phyloP scores from a whole-genome alignment of 2,329 filamentous ascomycete genomes.

The Microascus cirrosus region DNA sequence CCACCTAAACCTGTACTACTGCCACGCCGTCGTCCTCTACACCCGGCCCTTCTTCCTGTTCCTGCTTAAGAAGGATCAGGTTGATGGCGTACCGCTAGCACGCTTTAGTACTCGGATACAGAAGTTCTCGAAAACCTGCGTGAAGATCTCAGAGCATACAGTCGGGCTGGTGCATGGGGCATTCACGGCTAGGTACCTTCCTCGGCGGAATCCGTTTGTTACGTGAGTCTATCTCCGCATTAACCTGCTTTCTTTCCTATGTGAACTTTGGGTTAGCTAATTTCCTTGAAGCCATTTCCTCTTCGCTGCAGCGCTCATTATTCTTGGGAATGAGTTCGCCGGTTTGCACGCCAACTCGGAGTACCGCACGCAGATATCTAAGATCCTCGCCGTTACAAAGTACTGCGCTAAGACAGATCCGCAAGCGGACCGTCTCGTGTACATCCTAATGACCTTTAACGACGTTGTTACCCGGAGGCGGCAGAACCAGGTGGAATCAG shows the following conservation, averaged over 20 bases:
- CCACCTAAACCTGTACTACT: constrained; percentile 50
- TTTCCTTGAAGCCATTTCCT: constrained; percentile 38
- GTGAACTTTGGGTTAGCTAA: not conserved
- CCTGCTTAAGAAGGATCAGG: constrained; percentile 31
- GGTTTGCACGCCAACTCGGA: constrained; percentile 31
- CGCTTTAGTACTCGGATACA: constrained; percentile 11
- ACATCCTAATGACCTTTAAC: constrained; percentile 37
- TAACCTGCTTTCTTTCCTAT: not conserved
- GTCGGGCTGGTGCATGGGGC: constrained; percentile 34
- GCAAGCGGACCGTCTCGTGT: constrained; percentile 35
- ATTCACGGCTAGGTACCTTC: constrained; percentile 29
- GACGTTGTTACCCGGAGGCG: not conserved
- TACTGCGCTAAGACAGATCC: constrained; percentile 36
- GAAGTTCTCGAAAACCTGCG: constrained; percentile 37
- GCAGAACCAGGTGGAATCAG: not conserved
- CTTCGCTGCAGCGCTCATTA: constrained; percentile 41
- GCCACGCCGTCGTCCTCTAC: constrained; percentile 51
- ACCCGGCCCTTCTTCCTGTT: constrained; percentile 54
- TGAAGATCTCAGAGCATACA: constrained; percentile 36
- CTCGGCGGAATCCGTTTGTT: constrained; percentile 42
- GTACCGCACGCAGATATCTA: constrained; percentile 25
- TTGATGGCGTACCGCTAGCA: not conserved
- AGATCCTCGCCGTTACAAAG: constrained; percentile 34
- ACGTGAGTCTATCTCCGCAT: constrained; percentile 30
- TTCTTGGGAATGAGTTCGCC: constrained; percentile 46